Conservation (phyloP, 805 yeast genomes). For the Saccharomycopsis fermentans region DNA sequence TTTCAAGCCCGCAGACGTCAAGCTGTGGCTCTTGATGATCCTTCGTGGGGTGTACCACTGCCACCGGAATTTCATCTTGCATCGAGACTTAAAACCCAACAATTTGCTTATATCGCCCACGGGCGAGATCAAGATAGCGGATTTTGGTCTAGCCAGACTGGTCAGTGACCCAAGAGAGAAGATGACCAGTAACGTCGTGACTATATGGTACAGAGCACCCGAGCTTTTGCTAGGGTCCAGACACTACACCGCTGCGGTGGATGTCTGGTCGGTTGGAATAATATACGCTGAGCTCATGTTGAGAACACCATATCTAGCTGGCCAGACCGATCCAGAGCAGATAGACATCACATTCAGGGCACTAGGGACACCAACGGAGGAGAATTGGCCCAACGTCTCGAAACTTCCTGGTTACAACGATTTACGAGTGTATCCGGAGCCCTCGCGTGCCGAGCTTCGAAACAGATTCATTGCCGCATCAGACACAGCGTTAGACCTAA, state of each 20-base stretch:
- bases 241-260: slow-evolving; percentile 83
- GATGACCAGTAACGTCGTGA: slow-evolving; percentile 88
- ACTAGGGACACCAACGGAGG: slow-evolving; percentile 90
- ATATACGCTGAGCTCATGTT: slow-evolving; percentile 95
- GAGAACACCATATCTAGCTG: slow-evolving; percentile 91
- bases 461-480: slow-evolving; percentile 86
- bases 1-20: slow-evolving; percentile 79
- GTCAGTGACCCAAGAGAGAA: slow-evolving; percentile 59
- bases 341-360: slow-evolving; percentile 91
- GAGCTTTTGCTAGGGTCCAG: slow-evolving; percentile 82
- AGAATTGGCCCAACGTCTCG: slow-evolving; percentile 83
- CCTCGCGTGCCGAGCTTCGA: slow-evolving; percentile 68
- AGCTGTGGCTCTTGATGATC: slow-evolving; percentile 92
- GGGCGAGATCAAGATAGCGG: slow-evolving; percentile 89
- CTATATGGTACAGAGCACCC: slow-evolving; percentile 97
- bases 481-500: slow-evolving; percentile 66
- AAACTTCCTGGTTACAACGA: slow-evolving; percentile 68
- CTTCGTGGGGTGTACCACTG: slow-evolving; percentile 92
- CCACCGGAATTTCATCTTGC: slow-evolving; percentile 82
- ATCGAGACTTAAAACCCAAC: slow-evolving; percentile 89
- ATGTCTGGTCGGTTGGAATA: slow-evolving; percentile 93
- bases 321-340: slow-evolving; percentile 83
- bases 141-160: slow-evolving; percentile 91
- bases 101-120: slow-evolving; percentile 77
- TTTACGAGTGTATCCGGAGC: slow-evolving; percentile 69